Evolutionary conservation across 2,329 filamentous ascomycete genomes (phyloP).

Genomic region (Clarireedia monteithiana): DNA sequence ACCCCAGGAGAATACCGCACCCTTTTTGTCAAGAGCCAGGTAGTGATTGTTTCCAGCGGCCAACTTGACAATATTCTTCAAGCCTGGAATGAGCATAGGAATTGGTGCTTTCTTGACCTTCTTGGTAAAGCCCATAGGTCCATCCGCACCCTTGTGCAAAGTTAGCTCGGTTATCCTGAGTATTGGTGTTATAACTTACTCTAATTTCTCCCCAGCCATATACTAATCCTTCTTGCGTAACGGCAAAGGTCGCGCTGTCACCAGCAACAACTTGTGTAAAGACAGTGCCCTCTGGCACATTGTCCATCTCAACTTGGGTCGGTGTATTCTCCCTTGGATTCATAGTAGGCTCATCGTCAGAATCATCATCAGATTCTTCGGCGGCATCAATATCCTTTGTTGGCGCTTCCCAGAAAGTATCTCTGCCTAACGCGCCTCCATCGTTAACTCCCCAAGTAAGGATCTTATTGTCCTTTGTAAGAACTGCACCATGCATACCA

Average conservation of each 20-base stretch:
- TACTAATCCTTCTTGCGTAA: conserved; percentile 68
- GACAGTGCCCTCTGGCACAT: conserved; percentile 43
- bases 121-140: conserved; percentile 47
- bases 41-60: conserved; percentile 50
- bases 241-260: conserved; percentile 67
- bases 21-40: conserved; percentile 48
- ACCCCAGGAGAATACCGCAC: conserved; percentile 57
- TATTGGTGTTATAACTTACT: conserved; percentile 31
- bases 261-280: conserved; percentile 63
- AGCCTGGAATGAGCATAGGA: conserved; percentile 44
- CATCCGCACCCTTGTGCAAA: conserved; percentile 46
- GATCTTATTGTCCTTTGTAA: conserved; percentile 74
- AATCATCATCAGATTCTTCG: conserved; percentile 34
- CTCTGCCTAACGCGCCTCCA: conserved; percentile 68
- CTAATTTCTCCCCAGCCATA: conserved; percentile 82
- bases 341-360: conserved; percentile 46
- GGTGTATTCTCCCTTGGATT: conserved; percentile 45
- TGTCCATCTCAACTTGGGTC: conserved; percentile 50
- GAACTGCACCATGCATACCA: conserved; percentile 70
- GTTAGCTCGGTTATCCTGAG: neutral
- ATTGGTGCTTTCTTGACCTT: neutral
- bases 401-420: conserved; percentile 61
- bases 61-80: conserved; percentile 46
- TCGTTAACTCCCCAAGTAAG: conserved; percentile 85
- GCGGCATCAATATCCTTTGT: conserved; percentile 41